A percentile compares a stretch with the other conserved stretches of the same genome.
phyloP scores from a whole-genome alignment of 805 yeast genomes.

The Alloascoidea hylecoeti region DNA sequence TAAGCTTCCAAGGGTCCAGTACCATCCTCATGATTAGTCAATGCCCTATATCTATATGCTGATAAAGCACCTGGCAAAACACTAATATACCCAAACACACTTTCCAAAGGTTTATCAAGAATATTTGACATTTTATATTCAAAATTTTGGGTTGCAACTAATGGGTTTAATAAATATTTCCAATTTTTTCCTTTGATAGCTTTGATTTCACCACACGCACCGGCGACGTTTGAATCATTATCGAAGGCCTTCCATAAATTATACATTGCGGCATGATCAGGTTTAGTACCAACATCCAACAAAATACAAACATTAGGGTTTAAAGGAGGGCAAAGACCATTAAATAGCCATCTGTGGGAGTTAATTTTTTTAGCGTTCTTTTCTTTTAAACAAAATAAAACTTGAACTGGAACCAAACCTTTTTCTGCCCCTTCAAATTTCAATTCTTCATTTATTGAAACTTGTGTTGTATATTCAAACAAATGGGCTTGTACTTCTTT shows the following conservation, averaged over 20 bases:
- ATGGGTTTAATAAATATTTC: slow-evolving; percentile 68
- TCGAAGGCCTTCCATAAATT: slow-evolving; percentile 97
- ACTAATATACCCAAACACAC: slow-evolving; percentile 82
- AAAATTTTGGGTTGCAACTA: slow-evolving; percentile 92
- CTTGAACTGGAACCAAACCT: slow-evolving; percentile 88
- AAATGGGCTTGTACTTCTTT: slow-evolving; percentile 87
- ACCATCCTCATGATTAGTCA: slow-evolving; percentile 76
- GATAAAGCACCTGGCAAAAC: slow-evolving; percentile 95
- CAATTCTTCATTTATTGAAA: slow-evolving; percentile 78
- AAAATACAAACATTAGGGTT: slow-evolving; percentile 85
- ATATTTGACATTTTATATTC: slow-evolving; percentile 97
- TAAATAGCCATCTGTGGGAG: slow-evolving; percentile 96
- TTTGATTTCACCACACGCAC: slow-evolving; percentile 96
- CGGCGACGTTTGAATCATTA: slow-evolving; percentile 91
- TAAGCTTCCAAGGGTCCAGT: slow-evolving; percentile 85
- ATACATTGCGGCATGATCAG: slow-evolving; percentile 79
- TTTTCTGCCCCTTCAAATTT: slow-evolving; percentile 85
- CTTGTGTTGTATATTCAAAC: slow-evolving; percentile 93
- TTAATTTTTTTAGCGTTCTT: slow-evolving; percentile 86
- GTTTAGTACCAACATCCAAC: slow-evolving; percentile 95
- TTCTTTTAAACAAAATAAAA: slow-evolving; percentile 86
- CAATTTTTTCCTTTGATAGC: slow-evolving; percentile 91
- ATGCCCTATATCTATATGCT: slow-evolving; percentile 83
- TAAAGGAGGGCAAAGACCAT: slow-evolving; percentile 83
- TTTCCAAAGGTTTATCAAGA: slow-evolving; percentile 86